Conservation (phyloP, 805 yeast genomes). For the Candida vartiovaarae region DNA sequence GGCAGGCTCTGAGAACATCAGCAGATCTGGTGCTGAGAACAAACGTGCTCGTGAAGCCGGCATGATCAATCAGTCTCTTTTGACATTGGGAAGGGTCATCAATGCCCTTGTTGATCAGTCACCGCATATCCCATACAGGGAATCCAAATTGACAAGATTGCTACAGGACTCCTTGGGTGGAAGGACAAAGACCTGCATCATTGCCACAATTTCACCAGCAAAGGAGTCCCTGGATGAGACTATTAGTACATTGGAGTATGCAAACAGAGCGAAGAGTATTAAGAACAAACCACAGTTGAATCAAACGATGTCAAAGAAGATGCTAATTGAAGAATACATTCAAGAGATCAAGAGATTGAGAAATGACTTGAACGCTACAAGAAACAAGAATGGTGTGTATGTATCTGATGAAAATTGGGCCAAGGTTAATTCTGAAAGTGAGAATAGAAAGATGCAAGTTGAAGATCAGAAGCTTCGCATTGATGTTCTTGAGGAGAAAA, state of each 20-base stretch:
- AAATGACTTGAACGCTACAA: conserved; percentile 54
- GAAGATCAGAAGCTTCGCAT: conserved; percentile 45
- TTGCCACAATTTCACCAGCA: conserved; percentile 81
- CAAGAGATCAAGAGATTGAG: conserved; percentile 49
- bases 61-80: conserved; percentile 74
- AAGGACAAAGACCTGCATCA: conserved; percentile 69
- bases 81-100: conserved; percentile 83
- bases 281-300: conserved; percentile 60
- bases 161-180: conserved; percentile 85
- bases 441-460: conserved; percentile 41
- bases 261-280: conserved; percentile 73
- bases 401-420: conserved; percentile 47
- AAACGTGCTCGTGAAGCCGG: conserved; percentile 91
- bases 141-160: conserved; percentile 71
- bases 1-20: conserved; percentile 88
- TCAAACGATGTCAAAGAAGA: conserved; percentile 51
- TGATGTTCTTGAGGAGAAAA: conserved; percentile 41
- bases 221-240: conserved; percentile 67
- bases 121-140: conserved; percentile 76
- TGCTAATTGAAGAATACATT: conserved; percentile 45
- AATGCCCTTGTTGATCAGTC: conserved; percentile 59
- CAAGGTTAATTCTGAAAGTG: conserved; percentile 35
- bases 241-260: conserved; percentile 74
- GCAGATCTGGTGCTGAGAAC: conserved; percentile 75
- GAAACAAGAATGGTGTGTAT: conserved; percentile 61